Percentiles rank a stretch among this genome's conserved stretches.
Evolutionary conservation across 495 filamentous ascomycete species (phyloP).

Genomic region (Achaetomiella virescens): DNA sequence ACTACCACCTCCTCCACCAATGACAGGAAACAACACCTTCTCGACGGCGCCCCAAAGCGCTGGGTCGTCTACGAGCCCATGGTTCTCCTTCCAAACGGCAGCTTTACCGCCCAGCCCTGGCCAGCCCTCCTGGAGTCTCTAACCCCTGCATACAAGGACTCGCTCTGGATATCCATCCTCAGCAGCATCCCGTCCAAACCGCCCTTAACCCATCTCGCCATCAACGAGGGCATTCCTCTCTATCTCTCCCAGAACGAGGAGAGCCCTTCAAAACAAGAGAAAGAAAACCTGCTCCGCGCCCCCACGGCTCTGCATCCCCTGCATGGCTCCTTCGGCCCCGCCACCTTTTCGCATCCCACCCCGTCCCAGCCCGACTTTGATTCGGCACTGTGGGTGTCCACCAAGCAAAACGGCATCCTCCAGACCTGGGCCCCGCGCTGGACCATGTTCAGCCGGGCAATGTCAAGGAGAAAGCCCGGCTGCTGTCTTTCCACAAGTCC

Average conservation of each 20-base stretch:
- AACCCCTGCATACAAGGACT: neutral
- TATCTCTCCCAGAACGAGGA: constrained; percentile 11
- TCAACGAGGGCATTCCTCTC: constrained; percentile 67
- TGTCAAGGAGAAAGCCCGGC: constrained; percentile 75
- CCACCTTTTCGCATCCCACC: neutral
- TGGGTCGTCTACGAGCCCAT: constrained; percentile 68
- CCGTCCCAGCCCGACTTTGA: constrained; percentile 44
- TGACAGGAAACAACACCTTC: constrained; percentile 18
- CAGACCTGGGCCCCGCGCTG: constrained; percentile 82
- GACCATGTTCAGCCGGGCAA: constrained; percentile 91
- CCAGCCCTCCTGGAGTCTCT: constrained; percentile 31
- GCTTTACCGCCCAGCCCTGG: constrained; percentile 49
- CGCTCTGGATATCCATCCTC: constrained; percentile 46
- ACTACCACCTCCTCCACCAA: neutral
- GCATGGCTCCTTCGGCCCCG: constrained; percentile 60
- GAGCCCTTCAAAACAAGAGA: neutral
- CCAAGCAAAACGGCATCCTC: constrained; percentile 69
- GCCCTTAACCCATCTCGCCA: constrained; percentile 58
- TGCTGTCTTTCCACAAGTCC: constrained; percentile 50
- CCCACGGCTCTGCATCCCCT: constrained; percentile 57
- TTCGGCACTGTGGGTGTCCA: constrained; percentile 66
- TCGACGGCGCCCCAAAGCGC: constrained; percentile 49
- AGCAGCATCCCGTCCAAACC: constrained; percentile 30
- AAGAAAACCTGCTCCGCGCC: constrained; percentile 59
- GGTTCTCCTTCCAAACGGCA: constrained; percentile 57